phyloP scores from a whole-genome alignment of 2,329 filamentous ascomycete genomes.

The Colletotrichum acutatum region DNA sequence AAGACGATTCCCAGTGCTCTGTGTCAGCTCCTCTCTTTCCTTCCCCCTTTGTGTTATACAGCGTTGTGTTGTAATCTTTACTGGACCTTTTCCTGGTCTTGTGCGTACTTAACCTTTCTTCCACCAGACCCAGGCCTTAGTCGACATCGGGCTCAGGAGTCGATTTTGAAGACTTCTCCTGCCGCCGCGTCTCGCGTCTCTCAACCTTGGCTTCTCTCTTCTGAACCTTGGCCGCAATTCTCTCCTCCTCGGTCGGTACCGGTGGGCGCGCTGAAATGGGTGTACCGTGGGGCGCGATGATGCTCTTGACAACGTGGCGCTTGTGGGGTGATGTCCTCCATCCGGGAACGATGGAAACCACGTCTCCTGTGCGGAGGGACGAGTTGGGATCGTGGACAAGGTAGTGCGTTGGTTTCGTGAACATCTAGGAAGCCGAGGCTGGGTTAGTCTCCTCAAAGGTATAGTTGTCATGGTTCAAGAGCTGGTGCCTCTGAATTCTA shows the following conservation, averaged over 20 bases:
- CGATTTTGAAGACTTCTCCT: slow-evolving; percentile 7
- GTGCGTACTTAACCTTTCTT: neutral
- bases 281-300: slow-evolving; percentile 75
- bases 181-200: slow-evolving; percentile 54
- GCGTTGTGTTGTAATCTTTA: neutral
- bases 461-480: neutral
- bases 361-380: slow-evolving; percentile 78
- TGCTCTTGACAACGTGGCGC: slow-evolving; percentile 78
- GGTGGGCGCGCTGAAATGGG: slow-evolving; percentile 73
- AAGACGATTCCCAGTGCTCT: neutral
- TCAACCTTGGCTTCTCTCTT: slow-evolving; percentile 68
- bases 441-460: neutral
- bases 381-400: slow-evolving; percentile 84
- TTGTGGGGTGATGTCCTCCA: slow-evolving; percentile 75
- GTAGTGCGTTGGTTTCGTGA: slow-evolving; percentile 70
- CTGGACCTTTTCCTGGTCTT: neutral
- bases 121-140: neutral
- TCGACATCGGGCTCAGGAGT: slow-evolving; percentile 1
- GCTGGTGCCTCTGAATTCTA: neutral
- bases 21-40: neutral
- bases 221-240: slow-evolving; percentile 63
- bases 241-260: slow-evolving; percentile 73
- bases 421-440: slow-evolving; percentile 61
- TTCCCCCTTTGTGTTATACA: slow-evolving; percentile 8
- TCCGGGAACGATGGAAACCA: slow-evolving; percentile 76